Base-by-base conservation (phyloP, 495 filamentous ascomycete genomes). In the Geoglossum glabrum region DNA sequence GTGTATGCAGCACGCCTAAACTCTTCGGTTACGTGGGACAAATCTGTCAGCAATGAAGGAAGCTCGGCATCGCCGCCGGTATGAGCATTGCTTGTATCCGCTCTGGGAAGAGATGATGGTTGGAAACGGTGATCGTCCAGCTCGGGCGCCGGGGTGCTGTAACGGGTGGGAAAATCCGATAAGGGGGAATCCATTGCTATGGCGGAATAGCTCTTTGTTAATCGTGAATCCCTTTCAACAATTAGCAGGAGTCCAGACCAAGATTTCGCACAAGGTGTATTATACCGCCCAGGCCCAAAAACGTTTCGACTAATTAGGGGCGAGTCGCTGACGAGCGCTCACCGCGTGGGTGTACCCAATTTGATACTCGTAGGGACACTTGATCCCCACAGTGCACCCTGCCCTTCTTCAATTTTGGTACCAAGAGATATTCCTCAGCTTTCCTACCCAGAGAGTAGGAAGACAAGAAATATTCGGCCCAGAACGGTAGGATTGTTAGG, bases 51-150 rank as follows among this genome's bases (percentile, higher is more conserved):
- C 10, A 69, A 63, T 17, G 54, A 38, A 6, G 54, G 21, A 8
- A 26, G 31, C 23, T 56, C 54, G 17, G 1, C 17, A 33, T 33
- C 54, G 5, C 28, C 49, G 28, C 15, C 17, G 26, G 9, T 5
- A 28, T 52, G 10, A n/a, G 15, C 30, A 17, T 28, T 31, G n/a
- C 66, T 67, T 58, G 70, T 77, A 70, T 76, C 83, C 65, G 68
- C 79, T 54, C 79, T 76, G 28, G 84, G 81, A 19, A 83, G 69
- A 33, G 85, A 79, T 27, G 81, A 69, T 34, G 83, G 68, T 64
- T 95, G 89, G 65, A 84, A 76, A 49, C 89, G 86, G 71, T 97
- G 89, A 65, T 97, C 92, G 67, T 98, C 92, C 11, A 97, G 74
- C 64, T 95, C 87, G 54, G 85, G 83, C 25, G 88, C 85, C 1